Evolutionary conservation across 768 basidiomycete species (phyloP).

Genomic region (Naganishia randhawae): DNA sequence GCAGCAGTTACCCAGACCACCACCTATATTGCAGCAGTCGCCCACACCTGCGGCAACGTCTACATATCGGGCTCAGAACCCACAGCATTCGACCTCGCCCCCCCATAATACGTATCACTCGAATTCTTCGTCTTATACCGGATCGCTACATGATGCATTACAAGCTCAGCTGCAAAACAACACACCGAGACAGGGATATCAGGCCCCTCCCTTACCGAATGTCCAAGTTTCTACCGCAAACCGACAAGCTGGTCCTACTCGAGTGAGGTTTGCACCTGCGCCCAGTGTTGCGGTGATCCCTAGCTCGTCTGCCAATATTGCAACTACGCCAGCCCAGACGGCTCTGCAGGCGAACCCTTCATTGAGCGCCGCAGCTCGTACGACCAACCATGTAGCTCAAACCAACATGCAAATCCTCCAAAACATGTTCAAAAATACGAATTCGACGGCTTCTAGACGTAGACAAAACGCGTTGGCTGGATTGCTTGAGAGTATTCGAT

Average conservation of each 20-base stretch:
- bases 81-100: background rate
- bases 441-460: slow-evolving; percentile 9
- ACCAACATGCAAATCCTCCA: slow-evolving; percentile 17
- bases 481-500: slow-evolving; percentile 18
- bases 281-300: slow-evolving; percentile 1
- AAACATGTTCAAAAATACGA: slow-evolving; percentile 22
- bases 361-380: background rate
- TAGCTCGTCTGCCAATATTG: background rate
- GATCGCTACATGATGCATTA: slow-evolving; percentile 8
- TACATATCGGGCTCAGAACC: background rate
- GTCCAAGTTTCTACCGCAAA: background rate
- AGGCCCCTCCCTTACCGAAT: slow-evolving; percentile 6
- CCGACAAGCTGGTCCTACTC: slow-evolving; percentile 3
- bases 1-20: too few species aligned
- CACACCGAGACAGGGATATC: slow-evolving; percentile 8
- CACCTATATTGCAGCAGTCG: too few species aligned
- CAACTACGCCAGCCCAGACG: background rate
- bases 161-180: background rate
- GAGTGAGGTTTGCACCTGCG: slow-evolving; percentile 3
- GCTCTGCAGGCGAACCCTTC: background rate
- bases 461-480: slow-evolving; percentile 9
- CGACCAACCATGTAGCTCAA: slow-evolving; percentile 1
- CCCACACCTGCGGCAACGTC: too few species aligned
- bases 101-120: background rate
- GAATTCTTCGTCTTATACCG: background rate